Evolutionary conservation across 805 yeast genomes (phyloP), one percentile per base, ranked within the genome.

Genomic region (Kockiozyma suomiensis): DNA sequence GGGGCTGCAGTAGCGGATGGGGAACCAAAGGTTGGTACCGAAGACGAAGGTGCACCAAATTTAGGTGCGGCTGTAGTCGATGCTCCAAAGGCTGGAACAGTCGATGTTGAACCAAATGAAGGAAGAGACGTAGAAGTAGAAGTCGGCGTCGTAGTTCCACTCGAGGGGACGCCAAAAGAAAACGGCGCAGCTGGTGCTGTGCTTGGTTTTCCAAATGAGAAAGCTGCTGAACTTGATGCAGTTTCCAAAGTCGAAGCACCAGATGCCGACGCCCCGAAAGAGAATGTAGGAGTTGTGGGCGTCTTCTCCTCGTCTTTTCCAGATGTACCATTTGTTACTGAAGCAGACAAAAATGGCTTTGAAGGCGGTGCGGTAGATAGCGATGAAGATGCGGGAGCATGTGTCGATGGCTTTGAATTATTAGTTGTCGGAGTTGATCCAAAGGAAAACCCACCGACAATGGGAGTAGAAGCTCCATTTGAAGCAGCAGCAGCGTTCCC

Each of bases 201-300:
- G 33, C 42, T 17, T n/a, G 48, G 40, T 21, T 40, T 52, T 13
- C 23, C 52, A 49, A 58, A 47, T 10, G 61, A 41, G 43, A 52
- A 46, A 5, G 50, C 28, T 6, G 6, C 10, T 10, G 33, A 30
- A 10, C 33, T 10, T 10, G 33, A 30, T 7, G 6, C 10, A 30
- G 6, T 30, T 30, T 30, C 33, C 33, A 10, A 10, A 30, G 6
- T 30, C n/a, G 54, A 30, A 26, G 17, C 41, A 15, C 40, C 12
- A 10, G 58, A 6, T 5, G 52, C 17, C 4, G 54, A 19, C 17
- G 42, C 19, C 37, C 58, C 58, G 50, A 58, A 47, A 8, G 61
- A 41, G 37, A 52, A 51, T 7, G 50, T 21, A 21, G 25, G 26
- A 12, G 52, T 42, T 6, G 51, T 43, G 3, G 61, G 7, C 17